These are phyloP conservation scores for Talaromyces piceae DNA, from an alignment of 2,329 filamentous ascomycete species.

Conservation along the genomic window DNA sequence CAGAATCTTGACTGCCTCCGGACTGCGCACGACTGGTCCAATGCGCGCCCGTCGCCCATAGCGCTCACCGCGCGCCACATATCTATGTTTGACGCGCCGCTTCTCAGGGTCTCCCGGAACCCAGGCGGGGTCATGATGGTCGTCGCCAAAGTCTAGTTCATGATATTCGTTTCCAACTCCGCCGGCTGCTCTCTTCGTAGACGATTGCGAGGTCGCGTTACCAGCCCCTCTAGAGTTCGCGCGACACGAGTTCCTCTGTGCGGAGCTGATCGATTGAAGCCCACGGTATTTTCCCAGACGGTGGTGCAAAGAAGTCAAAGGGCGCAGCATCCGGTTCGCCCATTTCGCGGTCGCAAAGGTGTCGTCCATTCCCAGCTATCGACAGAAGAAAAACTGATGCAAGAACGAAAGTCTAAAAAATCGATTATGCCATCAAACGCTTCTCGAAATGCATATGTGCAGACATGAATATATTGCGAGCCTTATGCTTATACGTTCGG, in stretches of 20 bases:
- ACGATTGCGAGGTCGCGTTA: background rate
- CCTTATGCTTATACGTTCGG: background rate
- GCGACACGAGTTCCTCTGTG: slow-evolving; percentile 16
- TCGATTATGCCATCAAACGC: background rate
- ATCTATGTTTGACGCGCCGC: slow-evolving; percentile 31
- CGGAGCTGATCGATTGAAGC: slow-evolving; percentile 21
- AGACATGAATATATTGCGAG: background rate
- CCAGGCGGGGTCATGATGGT: slow-evolving; percentile 33
- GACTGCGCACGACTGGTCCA: slow-evolving; percentile 28
- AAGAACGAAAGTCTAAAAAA: background rate
- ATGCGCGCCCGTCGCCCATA: slow-evolving; percentile 18
- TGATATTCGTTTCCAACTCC: slow-evolving; percentile 12
- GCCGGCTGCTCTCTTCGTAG: slow-evolving; percentile 8
- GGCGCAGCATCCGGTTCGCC: slow-evolving; percentile 38
- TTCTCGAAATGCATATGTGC: background rate
- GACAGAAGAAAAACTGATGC: no score
- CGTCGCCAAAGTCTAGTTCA: slow-evolving; percentile 28
- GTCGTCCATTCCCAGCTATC: slow-evolving; percentile 26
- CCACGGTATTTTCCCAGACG: slow-evolving; percentile 36
- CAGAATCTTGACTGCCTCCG: slow-evolving; percentile 26
- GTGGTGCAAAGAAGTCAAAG: slow-evolving; percentile 33
- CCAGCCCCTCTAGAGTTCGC: slow-evolving; percentile 7
- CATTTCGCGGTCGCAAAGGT: slow-evolving; percentile 34
- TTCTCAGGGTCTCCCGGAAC: slow-evolving; percentile 27
- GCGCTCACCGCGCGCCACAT: slow-evolving; percentile 25